These are phyloP conservation scores for Backusella luteola DNA, from an alignment of 192 early-diverging fungal species.

Conservation along the genomic window DNA sequence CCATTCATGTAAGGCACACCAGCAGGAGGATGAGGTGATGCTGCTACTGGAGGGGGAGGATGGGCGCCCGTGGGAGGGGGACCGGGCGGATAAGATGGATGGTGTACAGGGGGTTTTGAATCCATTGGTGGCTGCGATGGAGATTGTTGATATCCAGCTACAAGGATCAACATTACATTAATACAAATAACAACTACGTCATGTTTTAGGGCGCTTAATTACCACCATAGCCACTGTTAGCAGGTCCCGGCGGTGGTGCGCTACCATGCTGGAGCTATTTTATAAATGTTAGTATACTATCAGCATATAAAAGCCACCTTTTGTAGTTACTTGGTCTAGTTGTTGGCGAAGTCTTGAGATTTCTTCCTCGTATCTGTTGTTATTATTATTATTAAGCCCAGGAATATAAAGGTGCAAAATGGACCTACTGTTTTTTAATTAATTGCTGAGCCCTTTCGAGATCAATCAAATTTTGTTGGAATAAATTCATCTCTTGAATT, in stretches of 20 bases:
- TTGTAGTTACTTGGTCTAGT: slow-evolving; percentile 59
- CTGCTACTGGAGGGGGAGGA: slow-evolving; percentile 2
- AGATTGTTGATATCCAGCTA: slow-evolving; percentile 14
- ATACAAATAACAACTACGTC: neutral
- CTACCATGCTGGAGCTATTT: slow-evolving; percentile 29
- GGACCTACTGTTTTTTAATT: slow-evolving; percentile 73
- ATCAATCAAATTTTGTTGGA: slow-evolving; percentile 78
- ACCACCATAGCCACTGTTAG: slow-evolving; percentile 8
- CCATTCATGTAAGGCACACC: slow-evolving; percentile 20
- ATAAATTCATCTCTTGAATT: slow-evolving; percentile 75
- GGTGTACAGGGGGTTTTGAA: neutral
- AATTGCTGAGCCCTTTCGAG: slow-evolving; percentile 80
- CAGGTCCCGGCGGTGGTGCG: slow-evolving; percentile 5
- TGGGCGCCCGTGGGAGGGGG: slow-evolving; percentile 1
- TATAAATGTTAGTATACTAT: neutral
- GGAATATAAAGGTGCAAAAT: neutral
- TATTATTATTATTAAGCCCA: neutral
- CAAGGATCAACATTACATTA: neutral
- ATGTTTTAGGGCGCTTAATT: neutral
- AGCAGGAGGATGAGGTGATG: slow-evolving; percentile 13
- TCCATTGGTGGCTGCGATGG: slow-evolving; percentile 30
- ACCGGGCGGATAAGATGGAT: slow-evolving; percentile 11
- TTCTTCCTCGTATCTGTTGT: slow-evolving; percentile 75
- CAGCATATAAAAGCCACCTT: neutral
- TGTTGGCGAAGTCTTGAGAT: slow-evolving; percentile 80